Evolutionary conservation across 2,329 filamentous ascomycete genomes (phyloP), one percentile per base, ranked within the genome.

Genomic region (Aspergillus carbonarius): DNA sequence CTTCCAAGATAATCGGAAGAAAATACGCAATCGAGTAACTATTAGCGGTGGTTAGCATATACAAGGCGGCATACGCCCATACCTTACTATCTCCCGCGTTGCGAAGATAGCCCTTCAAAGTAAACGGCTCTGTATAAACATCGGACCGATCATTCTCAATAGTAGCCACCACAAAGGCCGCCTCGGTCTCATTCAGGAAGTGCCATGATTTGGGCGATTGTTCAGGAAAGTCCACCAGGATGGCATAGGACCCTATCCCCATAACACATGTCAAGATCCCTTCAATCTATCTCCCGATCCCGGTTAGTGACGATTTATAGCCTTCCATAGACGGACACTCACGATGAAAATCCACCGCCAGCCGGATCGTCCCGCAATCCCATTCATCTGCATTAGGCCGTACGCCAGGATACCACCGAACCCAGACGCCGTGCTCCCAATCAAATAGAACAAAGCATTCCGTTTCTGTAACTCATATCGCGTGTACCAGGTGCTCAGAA

Each of bases 21-120:
- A 93, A 93, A 73, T 90, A 93, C 2, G 89, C 88, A 8, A 95
- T 83, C 0, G 90, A 86, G 71, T 95, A 95, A n/a, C 83, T 83
- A 52, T 90, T 83, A 10, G 89, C 90, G 0, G 90, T 92, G 1
- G 85, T 65, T 20, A 50, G 66, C 61, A 80, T 80, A 71, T 82
- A 84, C 54, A 85, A 78, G 64, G 79, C 59, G 0, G 80, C 82
- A 57, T 83, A 85, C 1, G 72, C 79, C 82, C 83, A 85, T 52
- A 85, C 76, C 65, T 85, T 85, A 57, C 77, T 64, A 60, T 85
- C 83, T 1, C 73, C 57, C 3, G 74, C 81, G 23, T 77, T 74
- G 25, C 70, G 72, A 50, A 85, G 70, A 69, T 82, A 85, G 57
- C 79, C 79, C 23, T 64, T 70, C 0, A 82, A 18, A 6, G 71